Conservation (phyloP, 2,329 filamentous ascomycete genomes). For the Aureobasidium sp. region DNA sequence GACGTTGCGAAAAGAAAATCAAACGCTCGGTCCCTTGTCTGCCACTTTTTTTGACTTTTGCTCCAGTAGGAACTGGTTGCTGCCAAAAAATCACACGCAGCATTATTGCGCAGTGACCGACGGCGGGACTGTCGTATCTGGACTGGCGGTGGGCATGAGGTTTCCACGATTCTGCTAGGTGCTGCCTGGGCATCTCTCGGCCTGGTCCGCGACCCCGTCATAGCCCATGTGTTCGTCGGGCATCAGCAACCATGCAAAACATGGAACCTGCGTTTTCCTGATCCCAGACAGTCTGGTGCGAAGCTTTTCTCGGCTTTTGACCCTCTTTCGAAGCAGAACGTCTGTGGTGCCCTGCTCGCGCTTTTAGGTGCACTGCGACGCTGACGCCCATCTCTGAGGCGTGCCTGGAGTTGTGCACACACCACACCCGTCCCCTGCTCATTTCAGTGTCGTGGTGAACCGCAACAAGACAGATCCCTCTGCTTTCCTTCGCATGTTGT, state of each 20-base stretch:
- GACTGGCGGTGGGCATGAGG: conserved; percentile 4
- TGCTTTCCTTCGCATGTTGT: conserved; percentile 15
- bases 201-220: conserved; percentile 7
- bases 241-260: conserved; percentile 13
- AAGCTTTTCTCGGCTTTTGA: conserved; percentile 9
- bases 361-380: conserved; percentile 6
- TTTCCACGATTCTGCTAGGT: neutral
- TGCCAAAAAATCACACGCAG: conserved; percentile 2
- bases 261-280: conserved; percentile 10
- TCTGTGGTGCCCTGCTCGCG: conserved; percentile 9
- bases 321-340: neutral
- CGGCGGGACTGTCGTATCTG: neutral
- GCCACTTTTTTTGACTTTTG: conserved; percentile 7
- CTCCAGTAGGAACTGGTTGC: conserved; percentile 7
- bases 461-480: conserved; percentile 14
- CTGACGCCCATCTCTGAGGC: conserved; percentile 13
- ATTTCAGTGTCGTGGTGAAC: conserved; percentile 14
- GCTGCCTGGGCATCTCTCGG: conserved; percentile 10
- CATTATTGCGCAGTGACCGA: neutral
- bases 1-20: conserved; percentile 14
- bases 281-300: conserved; percentile 6
- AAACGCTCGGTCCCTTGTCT: conserved; percentile 5
- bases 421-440: conserved; percentile 15
- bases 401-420: conserved; percentile 15
- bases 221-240: conserved; percentile 7